Percentiles rank a stretch among this genome's conserved stretches.
Evolutionary conservation across 345 rosid species (phyloP).

Genomic region (Heritiera fomes): DNA sequence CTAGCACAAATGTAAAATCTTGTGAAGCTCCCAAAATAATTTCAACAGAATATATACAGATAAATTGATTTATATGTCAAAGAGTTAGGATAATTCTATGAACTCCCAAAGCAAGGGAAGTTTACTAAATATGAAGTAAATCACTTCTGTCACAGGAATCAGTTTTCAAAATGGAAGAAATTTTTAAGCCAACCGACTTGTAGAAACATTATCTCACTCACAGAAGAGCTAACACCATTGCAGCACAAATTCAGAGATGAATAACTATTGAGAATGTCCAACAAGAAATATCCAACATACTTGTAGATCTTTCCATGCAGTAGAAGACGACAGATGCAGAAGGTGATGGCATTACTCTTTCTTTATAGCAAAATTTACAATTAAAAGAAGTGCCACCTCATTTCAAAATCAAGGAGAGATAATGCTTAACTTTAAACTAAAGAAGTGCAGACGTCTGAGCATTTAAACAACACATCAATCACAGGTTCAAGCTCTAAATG

Average conservation of each 20-base stretch:
- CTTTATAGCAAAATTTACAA: conserved; percentile 1
- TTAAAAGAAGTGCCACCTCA: neutral
- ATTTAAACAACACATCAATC: neutral
- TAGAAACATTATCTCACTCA: conserved; percentile 9
- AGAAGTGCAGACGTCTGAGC: neutral
- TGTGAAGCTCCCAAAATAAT: neutral
- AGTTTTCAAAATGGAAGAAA: neutral
- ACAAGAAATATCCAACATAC: conserved; percentile 7
- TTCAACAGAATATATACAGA: neutral
- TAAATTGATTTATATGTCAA: neutral
- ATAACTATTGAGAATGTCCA: neutral
- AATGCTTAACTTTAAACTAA: neutral
- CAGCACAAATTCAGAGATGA: neutral
- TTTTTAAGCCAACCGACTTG: neutral
- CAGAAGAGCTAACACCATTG: neutral
- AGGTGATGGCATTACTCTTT: neutral
- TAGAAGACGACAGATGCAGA: neutral
- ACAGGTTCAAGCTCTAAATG: neutral
- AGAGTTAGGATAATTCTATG: neutral
- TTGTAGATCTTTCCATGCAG: neutral
- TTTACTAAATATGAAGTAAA: neutral
- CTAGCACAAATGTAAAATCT: neutral
- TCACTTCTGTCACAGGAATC: neutral
- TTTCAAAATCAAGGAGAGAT: neutral
- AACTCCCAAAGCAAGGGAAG: neutral